Base-by-base conservation (phyloP, 129 eudicot genomes). In the Artemisia tridentata region DNA sequence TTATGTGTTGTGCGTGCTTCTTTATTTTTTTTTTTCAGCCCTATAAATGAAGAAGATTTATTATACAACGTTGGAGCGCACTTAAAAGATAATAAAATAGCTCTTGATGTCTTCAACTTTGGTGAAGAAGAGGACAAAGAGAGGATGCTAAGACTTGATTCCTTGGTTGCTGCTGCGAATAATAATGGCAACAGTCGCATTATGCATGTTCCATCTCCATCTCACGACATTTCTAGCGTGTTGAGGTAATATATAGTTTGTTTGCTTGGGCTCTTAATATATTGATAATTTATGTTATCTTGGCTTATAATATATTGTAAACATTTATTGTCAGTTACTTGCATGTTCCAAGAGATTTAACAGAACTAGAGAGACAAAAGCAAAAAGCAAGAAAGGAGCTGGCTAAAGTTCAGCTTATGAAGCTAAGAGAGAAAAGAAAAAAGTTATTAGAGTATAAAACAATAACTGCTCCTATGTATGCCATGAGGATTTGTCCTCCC, bases 181-280 rank as follows among this genome's bases (percentile, higher is more conserved):
- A 95, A 88, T 70, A 95, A 88, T 41, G 99, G 90, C 49, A 95
- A 86, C 81, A 90, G 99, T 72, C 99, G 90, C 83, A 82, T 90
- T 27, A 93, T 95, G 63, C 90, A 90, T 82, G 97, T 88, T 72
- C 96, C 97, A 63, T 73, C 96, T 64, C 91, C 91, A 72, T 72
- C 89, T 5, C 29, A 25, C 29, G 86, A 61, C 11, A 91, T 95
- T 21, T 87, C 96, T 53, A 97, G 90, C 43, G 92, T 93, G 23
- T 84, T 89, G 71, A 93, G 98, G 98, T 92, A 74, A 25, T 3
- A 25, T 11, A 31, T 76, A 4, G 17, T 46, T 27, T 16, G 29
- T 50, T 76, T 50, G 2, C 46, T 59, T 69, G 19, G 51, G 13
- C 59, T 17, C 1, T 25, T 25, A 23, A 13, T 25, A 25, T 25